These are phyloP conservation scores for Pseudogymnoascus sp. DNA, from an alignment of 2,329 filamentous ascomycete genomes.

Conservation along the genomic window DNA sequence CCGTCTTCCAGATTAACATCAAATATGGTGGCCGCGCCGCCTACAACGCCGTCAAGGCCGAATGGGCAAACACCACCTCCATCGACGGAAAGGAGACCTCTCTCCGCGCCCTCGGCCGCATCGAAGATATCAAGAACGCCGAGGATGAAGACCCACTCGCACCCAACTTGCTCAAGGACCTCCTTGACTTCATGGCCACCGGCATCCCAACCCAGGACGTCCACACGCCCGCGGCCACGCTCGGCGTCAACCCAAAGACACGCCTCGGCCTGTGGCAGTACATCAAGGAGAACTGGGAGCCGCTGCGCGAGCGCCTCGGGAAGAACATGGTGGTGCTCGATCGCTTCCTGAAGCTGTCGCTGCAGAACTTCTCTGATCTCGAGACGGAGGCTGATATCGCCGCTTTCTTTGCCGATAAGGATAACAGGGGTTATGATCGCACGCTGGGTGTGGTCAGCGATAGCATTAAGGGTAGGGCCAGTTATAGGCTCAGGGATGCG, in stretches of 20 bases:
- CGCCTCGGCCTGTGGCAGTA: conserved; percentile 76
- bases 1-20: conserved; percentile 73
- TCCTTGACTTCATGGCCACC: conserved; percentile 69
- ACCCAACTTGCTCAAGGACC: conserved; percentile 54
- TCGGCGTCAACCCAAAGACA: conserved; percentile 64
- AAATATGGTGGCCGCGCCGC: conserved; percentile 58
- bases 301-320: conserved; percentile 61
- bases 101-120: conserved; percentile 65
- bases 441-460: conserved; percentile 79
- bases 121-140: conserved; percentile 42
- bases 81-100: conserved; percentile 88
- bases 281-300: conserved; percentile 74
- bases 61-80: conserved; percentile 73
- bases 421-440: conserved; percentile 77
- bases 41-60: conserved; percentile 68
- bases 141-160: conserved; percentile 19
- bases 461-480: conserved; percentile 72
- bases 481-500: conserved; percentile 72
- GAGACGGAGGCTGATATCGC: conserved; percentile 67
- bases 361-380: conserved; percentile 69
- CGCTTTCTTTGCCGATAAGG: conserved; percentile 76
- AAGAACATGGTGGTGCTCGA: conserved; percentile 82
- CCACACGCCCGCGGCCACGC: conserved; percentile 66
- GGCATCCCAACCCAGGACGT: conserved; percentile 81
- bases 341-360: conserved; percentile 69